Conservation (phyloP, 2,329 filamentous ascomycete species). For the Setomelanomma holmii region DNA sequence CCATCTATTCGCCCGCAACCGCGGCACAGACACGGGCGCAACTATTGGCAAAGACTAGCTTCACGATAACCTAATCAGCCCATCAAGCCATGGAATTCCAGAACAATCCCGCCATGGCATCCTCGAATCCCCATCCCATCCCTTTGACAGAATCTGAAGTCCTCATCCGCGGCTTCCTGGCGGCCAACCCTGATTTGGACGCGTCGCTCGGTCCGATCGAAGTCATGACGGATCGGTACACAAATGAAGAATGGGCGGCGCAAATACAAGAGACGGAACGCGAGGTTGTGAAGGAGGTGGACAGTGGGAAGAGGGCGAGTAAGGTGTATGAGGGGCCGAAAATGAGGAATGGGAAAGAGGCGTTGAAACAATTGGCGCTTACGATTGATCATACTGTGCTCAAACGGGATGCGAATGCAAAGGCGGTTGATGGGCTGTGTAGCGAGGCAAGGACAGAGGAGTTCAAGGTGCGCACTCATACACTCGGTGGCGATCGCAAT, state of each 20-base stretch:
- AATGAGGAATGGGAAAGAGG: slow-evolving; percentile 34
- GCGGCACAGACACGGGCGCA: slow-evolving; percentile 1
- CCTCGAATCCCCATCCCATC: slow-evolving; percentile 29
- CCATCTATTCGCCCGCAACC: neutral
- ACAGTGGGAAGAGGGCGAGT: slow-evolving; percentile 33
- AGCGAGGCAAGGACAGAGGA: slow-evolving; percentile 58
- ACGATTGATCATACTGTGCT: slow-evolving; percentile 60
- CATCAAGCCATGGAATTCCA: slow-evolving; percentile 3
- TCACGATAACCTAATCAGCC: slow-evolving; percentile 5
- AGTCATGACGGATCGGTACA: slow-evolving; percentile 53
- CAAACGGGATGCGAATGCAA: slow-evolving; percentile 56
- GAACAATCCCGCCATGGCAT: slow-evolving; percentile 14
- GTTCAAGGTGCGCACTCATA: slow-evolving; percentile 50
- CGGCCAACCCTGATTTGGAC: slow-evolving; percentile 40
- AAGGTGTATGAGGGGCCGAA: slow-evolving; percentile 37
- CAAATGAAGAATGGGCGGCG: slow-evolving; percentile 54
- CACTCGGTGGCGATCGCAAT: neutral
- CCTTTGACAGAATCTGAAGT: slow-evolving; percentile 43
- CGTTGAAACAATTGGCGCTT: slow-evolving; percentile 40
- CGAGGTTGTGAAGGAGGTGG: slow-evolving; percentile 35
- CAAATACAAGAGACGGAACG: slow-evolving; percentile 49
- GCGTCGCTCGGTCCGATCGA: slow-evolving; percentile 34
- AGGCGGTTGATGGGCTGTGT: slow-evolving; percentile 62
- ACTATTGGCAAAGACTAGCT: slow-evolving; percentile 4
- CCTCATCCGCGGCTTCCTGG: slow-evolving; percentile 42